Evolutionary conservation across 768 basidiomycete genomes (phyloP).

Genomic region (Leccinum disarticulatum): DNA sequence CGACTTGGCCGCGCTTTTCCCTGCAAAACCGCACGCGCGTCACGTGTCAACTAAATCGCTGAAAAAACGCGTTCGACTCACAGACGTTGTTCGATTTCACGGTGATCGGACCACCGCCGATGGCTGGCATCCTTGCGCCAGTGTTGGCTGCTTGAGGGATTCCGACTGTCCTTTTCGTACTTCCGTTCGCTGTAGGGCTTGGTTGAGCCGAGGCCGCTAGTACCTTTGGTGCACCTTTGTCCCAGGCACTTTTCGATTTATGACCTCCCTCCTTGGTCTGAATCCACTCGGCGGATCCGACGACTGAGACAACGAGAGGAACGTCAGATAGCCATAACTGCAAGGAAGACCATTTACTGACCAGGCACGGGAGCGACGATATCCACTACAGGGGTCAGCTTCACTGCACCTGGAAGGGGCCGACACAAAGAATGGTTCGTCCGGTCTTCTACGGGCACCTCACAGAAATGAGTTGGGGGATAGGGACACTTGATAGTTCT

Average conservation of each 20-base stretch:
- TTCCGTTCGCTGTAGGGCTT: slow-evolving; percentile 23
- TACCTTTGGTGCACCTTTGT: slow-evolving; percentile 17
- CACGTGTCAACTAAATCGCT: not conserved
- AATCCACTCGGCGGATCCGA: slow-evolving; percentile 29
- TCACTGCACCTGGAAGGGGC: slow-evolving; percentile 39
- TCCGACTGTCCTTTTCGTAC: slow-evolving; percentile 13
- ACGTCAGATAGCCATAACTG: slow-evolving; percentile 5
- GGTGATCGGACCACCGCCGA: slow-evolving; percentile 27
- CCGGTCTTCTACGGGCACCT: slow-evolving; percentile 38
- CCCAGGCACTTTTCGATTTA: slow-evolving; percentile 18
- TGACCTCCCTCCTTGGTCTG: slow-evolving; percentile 14
- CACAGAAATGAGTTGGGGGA: slow-evolving; percentile 39
- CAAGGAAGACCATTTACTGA: slow-evolving; percentile 15
- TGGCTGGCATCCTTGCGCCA: slow-evolving; percentile 21
- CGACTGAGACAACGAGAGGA: slow-evolving; percentile 18
- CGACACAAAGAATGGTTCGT: slow-evolving; percentile 43
- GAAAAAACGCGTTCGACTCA: slow-evolving; percentile 11
- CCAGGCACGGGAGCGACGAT: slow-evolving; percentile 33
- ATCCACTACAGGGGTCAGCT: slow-evolving; percentile 24
- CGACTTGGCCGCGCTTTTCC: slow-evolving; percentile 11
- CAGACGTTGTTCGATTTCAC: slow-evolving; percentile 32
- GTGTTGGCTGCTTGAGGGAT: slow-evolving; percentile 6
- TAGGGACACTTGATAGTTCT: slow-evolving; percentile 41
- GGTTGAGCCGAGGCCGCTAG: slow-evolving; percentile 7
- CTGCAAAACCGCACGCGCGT: slow-evolving; percentile 8